Percentiles rank a stretch among this genome's conserved stretches.
These are phyloP conservation scores for Beauveria sp. DNA, from an alignment of 2,329 filamentous ascomycete genomes.

Conservation along the genomic window DNA sequence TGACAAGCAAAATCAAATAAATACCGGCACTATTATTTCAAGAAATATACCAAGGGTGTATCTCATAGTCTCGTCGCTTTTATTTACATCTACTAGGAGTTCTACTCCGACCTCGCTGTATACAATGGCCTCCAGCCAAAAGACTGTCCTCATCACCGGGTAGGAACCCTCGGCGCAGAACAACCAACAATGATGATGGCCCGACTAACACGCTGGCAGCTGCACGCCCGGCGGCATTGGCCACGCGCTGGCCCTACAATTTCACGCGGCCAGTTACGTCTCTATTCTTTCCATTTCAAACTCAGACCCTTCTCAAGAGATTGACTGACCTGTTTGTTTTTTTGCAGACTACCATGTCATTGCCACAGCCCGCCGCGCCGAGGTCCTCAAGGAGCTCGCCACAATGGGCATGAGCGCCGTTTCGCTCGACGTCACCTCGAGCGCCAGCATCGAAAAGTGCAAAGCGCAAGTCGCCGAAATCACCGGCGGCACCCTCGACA, in stretches of 20 bases:
- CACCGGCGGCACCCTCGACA: conserved; percentile 46
- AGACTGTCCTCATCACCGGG: conserved; percentile 3
- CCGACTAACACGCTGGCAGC: background rate
- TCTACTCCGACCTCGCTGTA: background rate
- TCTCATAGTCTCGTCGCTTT: no score
- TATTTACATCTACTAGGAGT: background rate
- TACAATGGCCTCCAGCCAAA: background rate
- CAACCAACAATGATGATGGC: no score
- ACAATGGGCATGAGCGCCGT: conserved; percentile 41
- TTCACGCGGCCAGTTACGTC: conserved; percentile 23
- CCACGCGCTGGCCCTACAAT: conserved; percentile 37
- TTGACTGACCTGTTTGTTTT: no score
- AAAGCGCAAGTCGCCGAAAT: conserved; percentile 38
- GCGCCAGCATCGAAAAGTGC: conserved; percentile 41
- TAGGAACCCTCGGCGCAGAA: background rate
- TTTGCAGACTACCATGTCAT: conserved; percentile 45
- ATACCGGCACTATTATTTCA: background rate
- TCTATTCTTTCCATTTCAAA: background rate
- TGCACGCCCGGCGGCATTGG: conserved; percentile 36
- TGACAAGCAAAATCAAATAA: background rate
- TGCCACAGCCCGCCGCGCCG: conserved; percentile 44
- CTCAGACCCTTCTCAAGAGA: no score
- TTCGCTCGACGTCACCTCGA: conserved; percentile 45
- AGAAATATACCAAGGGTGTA: no score
- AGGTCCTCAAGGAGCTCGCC: conserved; percentile 39